Evolutionary conservation across 2,329 filamentous ascomycete genomes (phyloP), one percentile per base, ranked within the genome.

Genomic region (Fusarium liriodendri): DNA sequence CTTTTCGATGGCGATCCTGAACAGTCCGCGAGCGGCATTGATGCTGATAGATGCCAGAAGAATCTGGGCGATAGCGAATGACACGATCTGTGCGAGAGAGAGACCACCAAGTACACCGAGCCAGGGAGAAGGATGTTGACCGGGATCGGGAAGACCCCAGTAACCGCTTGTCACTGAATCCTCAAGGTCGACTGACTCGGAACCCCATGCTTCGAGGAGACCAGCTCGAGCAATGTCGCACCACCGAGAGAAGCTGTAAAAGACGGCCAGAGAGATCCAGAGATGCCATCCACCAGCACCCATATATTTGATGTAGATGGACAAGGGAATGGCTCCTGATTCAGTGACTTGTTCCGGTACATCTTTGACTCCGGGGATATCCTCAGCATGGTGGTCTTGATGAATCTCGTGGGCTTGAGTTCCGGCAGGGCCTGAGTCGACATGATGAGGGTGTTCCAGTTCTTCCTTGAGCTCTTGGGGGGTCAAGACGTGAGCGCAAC

Each of bases 181-280:
- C 1, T 78, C 78, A 3, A 81, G 78, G 33, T 78, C 70, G 9
- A 67, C 71, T 13, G 77, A 79, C 10, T 78, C 90, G 79, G 97
- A 94, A 33, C 94, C 94, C 95, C 95, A 98, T 29, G 92, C 88
- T 80, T 98, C 97, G 63, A 98, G 87, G 52, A 97, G 95, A 89
- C 94, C 96, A 2, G 90, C 91, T 77, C 94, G 89, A 1, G 87
- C 87, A 42, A 97, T 86, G 40, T 91, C 89, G 20, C 89, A 83
- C 14, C 91, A 78, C 8, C 95, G 91, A 76, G 91, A 94, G 0
- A 91, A 45, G 7, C 88, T 81, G 68, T 95, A 90, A 14, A 91
- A 84, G 1, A 89, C 37, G 4, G 96, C 84, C 3, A 95, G 86
- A 2, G 90, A 77, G 4, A 84, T 80, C 95, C 95, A 98, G 86